Base-by-base conservation (phyloP, 176 grass and related monocot species). In the Tuctoria greenei region DNA sequence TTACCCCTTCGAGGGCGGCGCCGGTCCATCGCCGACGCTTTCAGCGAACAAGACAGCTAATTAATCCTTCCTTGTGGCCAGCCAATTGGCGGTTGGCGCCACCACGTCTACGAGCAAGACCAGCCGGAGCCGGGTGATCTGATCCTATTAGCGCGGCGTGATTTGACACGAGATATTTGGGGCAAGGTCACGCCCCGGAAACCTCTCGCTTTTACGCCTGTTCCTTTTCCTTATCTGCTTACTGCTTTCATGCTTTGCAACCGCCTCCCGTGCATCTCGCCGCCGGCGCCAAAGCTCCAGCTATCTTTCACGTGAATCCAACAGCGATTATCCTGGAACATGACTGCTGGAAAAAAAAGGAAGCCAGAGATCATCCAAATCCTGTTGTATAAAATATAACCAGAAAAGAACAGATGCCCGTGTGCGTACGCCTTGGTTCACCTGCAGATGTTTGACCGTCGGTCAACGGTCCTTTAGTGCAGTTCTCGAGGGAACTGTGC, bases 221-320 rank as follows among this genome's bases (percentile, higher is more conserved):
- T 6, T 12, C 54, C 54, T 4, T 50, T 23, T 13, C 18, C 61
- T 39, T 67, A 60, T 70, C 20, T 45, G 36, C 63, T 55, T 24
- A 47, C 21, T 47, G 41, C 34, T 10, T 18, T 76, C 74, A 64
- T 56, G 25, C 18, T 55, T 13, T 23, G 9, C 27, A 27, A n/a
- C 17, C 16, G 50, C 1, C 64, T 51, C 66, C 52, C 55, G 35
- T 77, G 84, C 63, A 75, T 54, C 83, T 78, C 26, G 61, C 57
- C 46, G 17, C 43, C 25, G 45, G 46, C 76, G 42, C 17, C 3
- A 7, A 26, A 21, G 60, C 38, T 37, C 55, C 31, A 20, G 27
- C 49, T 4, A 25, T 38, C 75, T 83, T 87, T 79, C 68, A 27
- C 80, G 86, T 74, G 80, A 88, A 38, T 16, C 55, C 67, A 66